phyloP scores from a whole-genome alignment of 2,329 filamentous ascomycete species.

The Aureobasidium sp. region DNA sequence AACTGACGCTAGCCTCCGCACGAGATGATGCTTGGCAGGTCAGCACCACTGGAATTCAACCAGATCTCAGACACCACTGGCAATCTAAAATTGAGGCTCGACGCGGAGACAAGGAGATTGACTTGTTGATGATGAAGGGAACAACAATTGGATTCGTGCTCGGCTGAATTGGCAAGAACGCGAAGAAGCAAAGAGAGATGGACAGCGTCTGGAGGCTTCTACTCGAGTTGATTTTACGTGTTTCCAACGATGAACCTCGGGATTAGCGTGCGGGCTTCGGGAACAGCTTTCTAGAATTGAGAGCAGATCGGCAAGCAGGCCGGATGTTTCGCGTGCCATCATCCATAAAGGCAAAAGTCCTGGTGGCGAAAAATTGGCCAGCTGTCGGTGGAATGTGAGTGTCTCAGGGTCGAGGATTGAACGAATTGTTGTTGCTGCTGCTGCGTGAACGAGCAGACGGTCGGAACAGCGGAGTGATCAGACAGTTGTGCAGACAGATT shows the following conservation, averaged over 20 bases:
- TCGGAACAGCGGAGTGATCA: neutral
- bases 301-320: conserved; percentile 4
- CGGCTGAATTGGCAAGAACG: neutral
- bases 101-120: neutral
- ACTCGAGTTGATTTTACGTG: conserved; percentile 5
- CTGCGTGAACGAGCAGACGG: neutral
- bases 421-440: neutral
- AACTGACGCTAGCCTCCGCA: conserved; percentile 11
- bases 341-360: conserved; percentile 1
- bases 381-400: conserved; percentile 7
- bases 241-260: conserved; percentile 5
- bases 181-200: conserved; percentile 1
- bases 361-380: conserved; percentile 1
- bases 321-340: conserved; percentile 9
- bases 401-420: neutral
- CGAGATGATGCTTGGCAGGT: conserved; percentile 1
- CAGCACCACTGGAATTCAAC: neutral
- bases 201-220: conserved; percentile 1
- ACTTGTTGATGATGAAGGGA: neutral
- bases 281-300: conserved; percentile 6
- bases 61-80: conserved; percentile 1
- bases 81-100: neutral
- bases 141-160: neutral
- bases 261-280: conserved; percentile 2
- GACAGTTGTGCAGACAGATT: neutral